Evolutionary conservation across 345 rosid species (phyloP).

Genomic region (Citrus trifoliata): DNA sequence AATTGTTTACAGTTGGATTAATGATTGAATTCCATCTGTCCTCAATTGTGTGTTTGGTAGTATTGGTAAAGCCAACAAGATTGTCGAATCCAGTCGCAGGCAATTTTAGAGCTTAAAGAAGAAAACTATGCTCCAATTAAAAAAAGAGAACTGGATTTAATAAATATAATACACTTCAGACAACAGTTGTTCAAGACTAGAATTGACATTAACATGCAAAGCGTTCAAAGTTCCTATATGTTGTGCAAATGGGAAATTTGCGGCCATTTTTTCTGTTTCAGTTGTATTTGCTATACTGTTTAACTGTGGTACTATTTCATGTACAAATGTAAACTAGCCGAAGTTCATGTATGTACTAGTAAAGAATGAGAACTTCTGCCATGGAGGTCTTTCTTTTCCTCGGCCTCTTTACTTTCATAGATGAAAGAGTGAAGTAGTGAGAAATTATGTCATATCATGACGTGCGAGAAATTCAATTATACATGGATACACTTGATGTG

Average conservation of each 20-base stretch:
- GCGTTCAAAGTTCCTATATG: neutral
- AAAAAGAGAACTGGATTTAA: too few species aligned
- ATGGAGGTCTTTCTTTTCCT: neutral
- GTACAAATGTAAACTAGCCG: neutral
- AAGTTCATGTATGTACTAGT: too few species aligned
- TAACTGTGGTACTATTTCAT: neutral
- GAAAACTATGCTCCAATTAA: too few species aligned
- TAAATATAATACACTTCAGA: too few species aligned
- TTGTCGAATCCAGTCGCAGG: too few species aligned
- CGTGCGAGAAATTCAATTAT: constrained; percentile 49
- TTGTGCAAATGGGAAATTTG: neutral
- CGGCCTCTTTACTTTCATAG: neutral
- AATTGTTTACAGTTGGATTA: neutral
- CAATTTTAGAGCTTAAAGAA: too few species aligned
- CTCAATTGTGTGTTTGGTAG: neutral
- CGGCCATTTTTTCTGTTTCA: too few species aligned
- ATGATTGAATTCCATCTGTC: neutral
- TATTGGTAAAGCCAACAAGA: too few species aligned
- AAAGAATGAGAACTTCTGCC: neutral
- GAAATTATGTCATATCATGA: constrained; percentile 43
- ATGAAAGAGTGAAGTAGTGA: neutral
- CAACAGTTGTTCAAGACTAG: too few species aligned
- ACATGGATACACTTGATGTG: constrained; percentile 49
- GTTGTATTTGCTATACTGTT: neutral
- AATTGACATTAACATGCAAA: neutral